These are phyloP conservation scores for Candida sanyaensis DNA, from an alignment of 1,139 yeast species.

Conservation along the genomic window DNA sequence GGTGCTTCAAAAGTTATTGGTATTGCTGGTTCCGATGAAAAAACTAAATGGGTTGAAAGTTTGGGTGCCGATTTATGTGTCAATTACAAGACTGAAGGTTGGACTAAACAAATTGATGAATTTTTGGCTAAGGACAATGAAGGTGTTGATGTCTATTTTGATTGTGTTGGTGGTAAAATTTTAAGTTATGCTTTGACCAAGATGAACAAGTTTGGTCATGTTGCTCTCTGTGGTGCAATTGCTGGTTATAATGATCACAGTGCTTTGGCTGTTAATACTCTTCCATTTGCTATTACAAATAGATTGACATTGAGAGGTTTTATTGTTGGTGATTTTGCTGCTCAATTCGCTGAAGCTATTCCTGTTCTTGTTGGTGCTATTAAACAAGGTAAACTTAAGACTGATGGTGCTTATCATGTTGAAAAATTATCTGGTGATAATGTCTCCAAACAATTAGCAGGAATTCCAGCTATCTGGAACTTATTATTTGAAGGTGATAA, in stretches of 20 bases:
- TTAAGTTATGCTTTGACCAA: slow-evolving; percentile 48
- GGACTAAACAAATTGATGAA: slow-evolving; percentile 40
- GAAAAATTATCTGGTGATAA: slow-evolving; percentile 10
- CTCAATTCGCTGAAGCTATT: slow-evolving; percentile 38
- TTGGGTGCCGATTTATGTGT: slow-evolving; percentile 57
- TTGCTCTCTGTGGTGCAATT: slow-evolving; percentile 65
- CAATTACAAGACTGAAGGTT: slow-evolving; percentile 54
- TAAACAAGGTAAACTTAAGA: slow-evolving; percentile 42
- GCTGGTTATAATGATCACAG: slow-evolving; percentile 53
- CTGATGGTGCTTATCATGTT: slow-evolving; percentile 21
- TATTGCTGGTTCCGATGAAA: slow-evolving; percentile 62
- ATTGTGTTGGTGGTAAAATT: slow-evolving; percentile 66
- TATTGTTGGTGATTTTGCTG: slow-evolving; percentile 39
- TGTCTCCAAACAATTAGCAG: slow-evolving; percentile 20
- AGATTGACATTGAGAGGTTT: slow-evolving; percentile 53
- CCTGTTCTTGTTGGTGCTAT: slow-evolving; percentile 32
- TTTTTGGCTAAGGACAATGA: slow-evolving; percentile 48
- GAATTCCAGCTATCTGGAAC: slow-evolving; percentile 30
- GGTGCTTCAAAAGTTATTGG: slow-evolving; percentile 62
- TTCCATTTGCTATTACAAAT: slow-evolving; percentile 46
- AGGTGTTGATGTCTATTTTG: slow-evolving; percentile 49
- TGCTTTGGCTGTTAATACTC: slow-evolving; percentile 34
- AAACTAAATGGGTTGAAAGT: slow-evolving; percentile 54
- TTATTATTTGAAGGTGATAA: slow-evolving; percentile 30
- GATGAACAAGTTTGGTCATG: slow-evolving; percentile 42